Conservation (phyloP, 2,329 filamentous ascomycete species). For the Fusarium sp. region DNA sequence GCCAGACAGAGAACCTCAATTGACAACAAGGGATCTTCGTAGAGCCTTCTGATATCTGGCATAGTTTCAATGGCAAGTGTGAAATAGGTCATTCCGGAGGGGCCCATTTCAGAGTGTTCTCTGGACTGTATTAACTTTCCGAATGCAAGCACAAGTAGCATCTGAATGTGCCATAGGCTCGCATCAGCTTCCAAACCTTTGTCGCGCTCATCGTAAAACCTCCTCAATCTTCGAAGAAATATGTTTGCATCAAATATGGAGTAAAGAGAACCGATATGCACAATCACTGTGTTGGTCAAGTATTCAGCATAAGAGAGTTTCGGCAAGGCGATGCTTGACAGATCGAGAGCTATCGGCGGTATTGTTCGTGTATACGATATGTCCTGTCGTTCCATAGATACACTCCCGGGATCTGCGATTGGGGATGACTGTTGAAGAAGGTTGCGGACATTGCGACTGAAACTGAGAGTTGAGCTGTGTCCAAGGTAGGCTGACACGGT, state of each 20-base stretch:
- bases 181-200: background rate
- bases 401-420: slow-evolving; percentile 18
- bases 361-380: slow-evolving; percentile 29
- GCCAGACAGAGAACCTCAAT: slow-evolving; percentile 36
- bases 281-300: slow-evolving; percentile 30
- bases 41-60: slow-evolving; percentile 33
- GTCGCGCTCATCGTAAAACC: slow-evolving; percentile 21
- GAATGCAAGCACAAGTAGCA: slow-evolving; percentile 34
- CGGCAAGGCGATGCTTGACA: slow-evolving; percentile 23
- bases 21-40: slow-evolving; percentile 31
- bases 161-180: slow-evolving; percentile 36
- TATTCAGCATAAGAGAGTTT: slow-evolving; percentile 36
- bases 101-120: slow-evolving; percentile 35
- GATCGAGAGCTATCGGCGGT: slow-evolving; percentile 25
- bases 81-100: slow-evolving; percentile 38
- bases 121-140: slow-evolving; percentile 37
- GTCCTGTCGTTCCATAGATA: slow-evolving; percentile 32
- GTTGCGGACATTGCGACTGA: slow-evolving; percentile 37
- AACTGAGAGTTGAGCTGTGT: slow-evolving; percentile 35
- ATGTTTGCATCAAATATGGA: slow-evolving; percentile 22
- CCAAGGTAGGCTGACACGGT: slow-evolving; percentile 32
- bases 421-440: slow-evolving; percentile 31
- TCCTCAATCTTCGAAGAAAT: slow-evolving; percentile 18
- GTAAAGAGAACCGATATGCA: slow-evolving; percentile 35
- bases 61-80: slow-evolving; percentile 30